Evolutionary conservation across 2,329 filamentous ascomycete species (phyloP), one percentile per base, ranked within the genome.

Genomic region (Biscogniauxia sp.): DNA sequence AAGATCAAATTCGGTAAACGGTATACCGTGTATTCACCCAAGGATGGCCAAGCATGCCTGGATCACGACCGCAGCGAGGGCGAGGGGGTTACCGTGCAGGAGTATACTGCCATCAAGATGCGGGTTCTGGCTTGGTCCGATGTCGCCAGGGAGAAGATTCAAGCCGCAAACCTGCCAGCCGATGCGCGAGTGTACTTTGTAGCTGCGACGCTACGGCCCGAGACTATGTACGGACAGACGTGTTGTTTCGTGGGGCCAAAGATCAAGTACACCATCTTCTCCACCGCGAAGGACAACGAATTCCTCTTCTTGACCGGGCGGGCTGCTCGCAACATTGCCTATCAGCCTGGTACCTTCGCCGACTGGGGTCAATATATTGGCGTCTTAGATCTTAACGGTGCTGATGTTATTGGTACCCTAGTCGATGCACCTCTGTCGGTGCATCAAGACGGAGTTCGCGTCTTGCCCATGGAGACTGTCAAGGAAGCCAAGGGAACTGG

Each of bases 161-260:
- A 89, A 74, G 88, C 86, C 66, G 37, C 37, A 45, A 95, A 94
- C 79, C 79, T 98, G 3, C 91, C 94, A 5, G 83, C 88, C 41
- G 87, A 85, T 65, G 89, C 91, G 53, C 90, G 90, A 63, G 89
- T 97, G 59, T 98, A 89, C 80, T 90, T 98, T 70, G 87, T 98
- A 13, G 91, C 95, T 13, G 95, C 95, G 17, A 98, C 95, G 58
- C 84, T 99, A 63, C 85, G 95, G 64, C 92, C 95, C 2, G 95
- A 99, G 82, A 99, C 95, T 41, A 98, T 99, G 94, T 99, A 98
- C 74, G 96, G 96, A 50, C 95, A 98, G 77, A 96, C 88, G 3
- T 96, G 92, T 79, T 97, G 93, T 75, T 99, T 98, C 69, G 92
- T 99, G 54, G 92, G 93, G 3, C 94, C 95, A 9, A 91, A 90